These are phyloP conservation scores for Pseudoscleropodium purum DNA, from an alignment of 225 moss, liverwort and hornwort genomes.

Conservation along the genomic window DNA sequence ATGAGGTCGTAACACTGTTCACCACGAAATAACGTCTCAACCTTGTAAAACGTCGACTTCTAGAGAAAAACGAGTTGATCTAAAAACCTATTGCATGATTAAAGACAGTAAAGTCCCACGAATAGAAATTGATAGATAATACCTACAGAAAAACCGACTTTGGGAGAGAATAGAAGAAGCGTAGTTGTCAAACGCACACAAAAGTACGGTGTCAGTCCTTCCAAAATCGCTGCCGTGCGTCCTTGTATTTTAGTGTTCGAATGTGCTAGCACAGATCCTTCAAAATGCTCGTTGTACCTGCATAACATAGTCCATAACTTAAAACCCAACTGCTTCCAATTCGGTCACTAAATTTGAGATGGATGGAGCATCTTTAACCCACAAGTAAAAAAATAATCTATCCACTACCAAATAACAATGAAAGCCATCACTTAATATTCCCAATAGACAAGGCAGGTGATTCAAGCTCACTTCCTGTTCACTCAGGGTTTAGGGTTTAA, in stretches of 20 bases:
- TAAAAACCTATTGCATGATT: background rate
- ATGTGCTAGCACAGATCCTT: constrained; percentile 77
- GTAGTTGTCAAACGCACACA: constrained; percentile 71
- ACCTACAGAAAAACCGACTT: constrained; percentile 82
- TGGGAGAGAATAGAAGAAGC: constrained; percentile 78
- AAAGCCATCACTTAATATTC: background rate
- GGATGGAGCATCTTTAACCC: background rate
- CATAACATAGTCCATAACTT: background rate
- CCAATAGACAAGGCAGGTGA: background rate
- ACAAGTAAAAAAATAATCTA: background rate
- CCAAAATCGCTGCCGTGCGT: constrained; percentile 52
- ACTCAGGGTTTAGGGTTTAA: background rate
- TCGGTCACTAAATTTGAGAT: background rate
- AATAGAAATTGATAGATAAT: constrained; percentile 10
- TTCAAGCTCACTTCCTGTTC: background rate
- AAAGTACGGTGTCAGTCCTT: constrained; percentile 73
- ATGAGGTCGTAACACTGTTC: background rate
- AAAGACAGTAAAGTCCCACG: background rate
- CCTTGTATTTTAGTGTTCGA: constrained; percentile 52
- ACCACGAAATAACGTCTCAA: background rate
- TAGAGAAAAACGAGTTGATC: background rate
- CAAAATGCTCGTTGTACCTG: constrained; percentile 85
- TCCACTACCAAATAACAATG: background rate
- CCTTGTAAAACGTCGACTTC: background rate
- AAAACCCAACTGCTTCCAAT: background rate